Conservation (phyloP, 371 early-diverging fungal genomes). For the Globomyces sp. region DNA sequence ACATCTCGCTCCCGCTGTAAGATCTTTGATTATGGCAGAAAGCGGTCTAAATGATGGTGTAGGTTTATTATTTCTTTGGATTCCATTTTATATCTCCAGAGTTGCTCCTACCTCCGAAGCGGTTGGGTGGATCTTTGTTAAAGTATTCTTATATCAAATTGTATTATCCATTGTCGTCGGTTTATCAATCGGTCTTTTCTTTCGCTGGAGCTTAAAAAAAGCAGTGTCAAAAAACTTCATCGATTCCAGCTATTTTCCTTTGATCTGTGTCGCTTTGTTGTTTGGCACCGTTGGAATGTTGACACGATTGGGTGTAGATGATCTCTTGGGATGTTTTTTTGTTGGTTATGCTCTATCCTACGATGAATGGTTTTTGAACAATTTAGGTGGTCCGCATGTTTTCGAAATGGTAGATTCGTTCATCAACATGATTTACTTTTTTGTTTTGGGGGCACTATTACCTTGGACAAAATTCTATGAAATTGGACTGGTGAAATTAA, state of each 20-base stretch:
- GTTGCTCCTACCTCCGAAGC: constrained; percentile 49
- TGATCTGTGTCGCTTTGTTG: constrained; percentile 82
- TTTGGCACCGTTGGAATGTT: constrained; percentile 76
- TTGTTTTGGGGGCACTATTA: constrained; percentile 86
- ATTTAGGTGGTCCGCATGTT: constrained; percentile 81
- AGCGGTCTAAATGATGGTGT: constrained; percentile 67
- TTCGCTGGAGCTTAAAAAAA: constrained; percentile 65
- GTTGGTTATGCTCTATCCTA: constrained; percentile 59
- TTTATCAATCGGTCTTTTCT: constrained; percentile 68
- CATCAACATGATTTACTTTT: constrained; percentile 86
- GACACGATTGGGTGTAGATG: constrained; percentile 77
- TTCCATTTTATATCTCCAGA: constrained; percentile 62
- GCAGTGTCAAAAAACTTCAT: constrained; percentile 74
- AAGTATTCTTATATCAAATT: constrained; percentile 73
- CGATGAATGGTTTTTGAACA: constrained; percentile 83
- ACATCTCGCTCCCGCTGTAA: constrained; percentile 76
- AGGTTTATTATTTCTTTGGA: constrained; percentile 78
- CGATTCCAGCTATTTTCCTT: constrained; percentile 86
- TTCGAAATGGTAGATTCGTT: constrained; percentile 91
- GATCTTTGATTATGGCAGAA: constrained; percentile 84
- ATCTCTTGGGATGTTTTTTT: constrained; percentile 88
- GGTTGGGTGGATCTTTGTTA: constrained; percentile 69
- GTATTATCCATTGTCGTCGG: constrained; percentile 75
- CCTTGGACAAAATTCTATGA: constrained; percentile 72
- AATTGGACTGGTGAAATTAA: constrained; percentile 62